A percentile compares a stretch with the other conserved stretches of the same genome.
Evolutionary conservation across 345 rosid species (phyloP).

Genomic region (Pistacia vera): DNA sequence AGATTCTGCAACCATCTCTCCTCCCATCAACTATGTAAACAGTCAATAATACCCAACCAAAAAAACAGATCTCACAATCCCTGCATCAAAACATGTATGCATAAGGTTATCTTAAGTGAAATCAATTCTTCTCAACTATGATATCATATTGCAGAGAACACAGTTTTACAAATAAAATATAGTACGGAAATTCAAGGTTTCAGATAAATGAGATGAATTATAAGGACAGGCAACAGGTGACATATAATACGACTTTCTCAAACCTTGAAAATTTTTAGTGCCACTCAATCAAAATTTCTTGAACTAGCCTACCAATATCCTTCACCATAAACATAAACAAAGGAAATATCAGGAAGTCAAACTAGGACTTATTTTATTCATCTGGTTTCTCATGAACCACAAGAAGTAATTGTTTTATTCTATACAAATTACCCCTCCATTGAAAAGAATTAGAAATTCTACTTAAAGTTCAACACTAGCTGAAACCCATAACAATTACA

Average conservation of each 20-base stretch:
- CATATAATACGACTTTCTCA: background rate
- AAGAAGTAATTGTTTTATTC: too few relatives aligned
- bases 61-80: conserved; percentile 8
- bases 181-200: background rate
- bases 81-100: conserved; percentile 16
- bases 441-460: background rate
- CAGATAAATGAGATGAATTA: background rate
- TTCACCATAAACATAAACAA: background rate
- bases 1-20: conserved; percentile 46
- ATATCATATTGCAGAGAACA: background rate
- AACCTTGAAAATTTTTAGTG: background rate
- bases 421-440: too few relatives aligned
- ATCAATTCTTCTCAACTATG: background rate
- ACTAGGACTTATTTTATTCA: too few relatives aligned
- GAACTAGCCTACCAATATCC: background rate
- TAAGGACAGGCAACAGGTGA: background rate
- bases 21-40: conserved; percentile 30
- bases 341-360: background rate
- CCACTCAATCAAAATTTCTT: background rate
- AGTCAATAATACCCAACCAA: conserved; percentile 15
- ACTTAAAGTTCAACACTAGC: background rate
- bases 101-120: background rate
- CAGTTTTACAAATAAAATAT: background rate
- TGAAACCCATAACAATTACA: background rate
- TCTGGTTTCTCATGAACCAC: too few relatives aligned